Conservation (phyloP, 2,329 filamentous ascomycete species). For the Ceratocystis ficicola region DNA sequence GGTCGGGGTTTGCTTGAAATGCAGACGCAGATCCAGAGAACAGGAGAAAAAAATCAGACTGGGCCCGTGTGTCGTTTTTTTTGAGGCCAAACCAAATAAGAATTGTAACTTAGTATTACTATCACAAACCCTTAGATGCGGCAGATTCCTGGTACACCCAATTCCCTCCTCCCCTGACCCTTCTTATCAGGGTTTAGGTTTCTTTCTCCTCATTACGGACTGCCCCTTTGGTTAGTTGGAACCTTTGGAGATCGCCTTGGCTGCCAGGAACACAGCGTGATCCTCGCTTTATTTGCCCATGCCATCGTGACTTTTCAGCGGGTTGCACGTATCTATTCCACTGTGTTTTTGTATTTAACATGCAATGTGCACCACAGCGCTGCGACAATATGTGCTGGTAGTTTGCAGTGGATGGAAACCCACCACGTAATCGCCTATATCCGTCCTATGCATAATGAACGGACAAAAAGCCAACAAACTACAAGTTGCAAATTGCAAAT, state of each 20-base stretch:
- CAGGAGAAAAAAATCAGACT: neutral
- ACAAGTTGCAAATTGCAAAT: neutral
- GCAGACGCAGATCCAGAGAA: neutral
- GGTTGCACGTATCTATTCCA: neutral
- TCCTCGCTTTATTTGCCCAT: constrained; percentile 9
- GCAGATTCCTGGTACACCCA: neutral
- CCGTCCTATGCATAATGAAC: neutral
- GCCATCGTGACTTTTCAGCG: neutral
- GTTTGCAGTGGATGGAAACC: neutral
- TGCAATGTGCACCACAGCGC: neutral
- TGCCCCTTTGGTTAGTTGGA: neutral
- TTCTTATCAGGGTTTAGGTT: neutral
- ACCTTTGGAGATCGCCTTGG: neutral
- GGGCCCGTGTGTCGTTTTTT: constrained; percentile 9
- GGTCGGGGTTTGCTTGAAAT: neutral
- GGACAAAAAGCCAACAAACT: neutral
- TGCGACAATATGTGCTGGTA: neutral
- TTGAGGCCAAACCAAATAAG: constrained; percentile 1
- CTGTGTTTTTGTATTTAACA: neutral
- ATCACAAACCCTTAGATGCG: neutral
- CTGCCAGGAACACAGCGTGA: constrained; percentile 1
- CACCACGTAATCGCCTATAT: neutral
- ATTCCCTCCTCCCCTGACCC: neutral
- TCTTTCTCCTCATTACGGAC: neutral
- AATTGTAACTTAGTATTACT: neutral